phyloP scores from a whole-genome alignment of 2,329 filamentous ascomycete species.

The Cephalotrichum gorgonifer region DNA sequence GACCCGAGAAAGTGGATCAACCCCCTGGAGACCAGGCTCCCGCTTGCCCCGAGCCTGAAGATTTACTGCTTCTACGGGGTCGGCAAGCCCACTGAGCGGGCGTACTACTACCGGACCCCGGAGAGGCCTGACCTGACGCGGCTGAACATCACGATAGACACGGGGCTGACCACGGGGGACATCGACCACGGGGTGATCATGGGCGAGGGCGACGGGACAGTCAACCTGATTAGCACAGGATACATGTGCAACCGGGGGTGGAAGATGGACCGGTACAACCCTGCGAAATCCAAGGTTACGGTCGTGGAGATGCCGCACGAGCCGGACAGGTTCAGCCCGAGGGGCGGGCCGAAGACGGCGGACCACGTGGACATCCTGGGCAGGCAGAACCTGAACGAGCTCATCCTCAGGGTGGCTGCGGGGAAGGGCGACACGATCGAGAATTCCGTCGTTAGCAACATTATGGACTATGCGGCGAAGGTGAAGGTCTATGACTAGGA shows the following conservation, averaged over 20 bases:
- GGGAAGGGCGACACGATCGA: conserved; percentile 73
- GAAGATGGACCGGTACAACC: conserved; percentile 90
- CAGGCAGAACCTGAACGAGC: conserved; percentile 77
- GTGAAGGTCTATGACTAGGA: conserved; percentile 78
- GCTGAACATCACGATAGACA: conserved; percentile 67
- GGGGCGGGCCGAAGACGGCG: conserved; percentile 60
- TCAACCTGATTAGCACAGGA: conserved; percentile 80
- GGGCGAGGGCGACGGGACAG: conserved; percentile 92
- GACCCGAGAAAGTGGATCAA: conserved; percentile 85
- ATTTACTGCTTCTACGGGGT: conserved; percentile 97
- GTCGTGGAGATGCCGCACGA: conserved; percentile 96
- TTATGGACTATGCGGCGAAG: conserved; percentile 69
- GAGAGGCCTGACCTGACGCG: conserved; percentile 56
- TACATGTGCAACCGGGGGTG: conserved; percentile 98
- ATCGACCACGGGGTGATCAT: conserved; percentile 87
- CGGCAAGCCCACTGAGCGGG: conserved; percentile 85
- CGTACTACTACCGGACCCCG: conserved; percentile 74
- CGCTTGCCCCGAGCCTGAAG: conserved; percentile 78
- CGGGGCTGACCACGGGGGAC: conserved; percentile 44
- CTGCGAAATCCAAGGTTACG: conserved; percentile 67
- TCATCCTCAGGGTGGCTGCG: conserved; percentile 77
- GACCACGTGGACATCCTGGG: conserved; percentile 97
- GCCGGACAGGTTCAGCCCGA: conserved; percentile 80
- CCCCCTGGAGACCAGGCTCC: conserved; percentile 79
- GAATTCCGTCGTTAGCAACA: conserved; percentile 70